Evolutionary conservation across 2,329 filamentous ascomycete species (phyloP).

Genomic region (Fusarium sororula): DNA sequence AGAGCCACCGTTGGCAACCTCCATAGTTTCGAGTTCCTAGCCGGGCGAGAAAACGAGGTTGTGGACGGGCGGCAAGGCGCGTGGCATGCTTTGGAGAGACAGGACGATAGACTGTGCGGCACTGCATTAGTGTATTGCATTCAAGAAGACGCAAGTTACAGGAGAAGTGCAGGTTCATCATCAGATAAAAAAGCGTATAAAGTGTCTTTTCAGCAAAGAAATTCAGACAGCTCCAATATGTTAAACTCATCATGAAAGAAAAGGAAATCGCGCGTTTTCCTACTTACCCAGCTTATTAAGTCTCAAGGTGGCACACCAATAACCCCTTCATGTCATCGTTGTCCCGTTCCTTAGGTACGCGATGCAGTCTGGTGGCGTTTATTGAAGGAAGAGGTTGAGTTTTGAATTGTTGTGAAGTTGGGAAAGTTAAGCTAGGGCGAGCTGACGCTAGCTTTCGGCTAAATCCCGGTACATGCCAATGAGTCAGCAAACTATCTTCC

Average conservation of each 20-base stretch:
- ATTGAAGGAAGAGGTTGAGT: conserved; percentile 14
- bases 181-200: conserved; percentile 66
- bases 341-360: background rate
- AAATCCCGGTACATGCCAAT: conserved; percentile 18
- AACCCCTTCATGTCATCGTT: conserved; percentile 17
- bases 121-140: conserved; percentile 15
- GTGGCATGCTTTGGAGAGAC: conserved; percentile 37
- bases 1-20: conserved; percentile 53
- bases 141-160: background rate
- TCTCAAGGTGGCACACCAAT: background rate
- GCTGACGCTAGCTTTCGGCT: conserved; percentile 20
- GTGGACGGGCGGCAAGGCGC: conserved; percentile 8
- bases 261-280: background rate
- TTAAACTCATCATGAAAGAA: conserved; percentile 56
- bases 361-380: conserved; percentile 4
- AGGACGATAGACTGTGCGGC: conserved; percentile 12
- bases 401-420: conserved; percentile 17
- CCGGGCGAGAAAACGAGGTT: conserved; percentile 27
- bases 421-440: conserved; percentile 25
- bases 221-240: conserved; percentile 84
- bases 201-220: conserved; percentile 67
- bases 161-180: conserved; percentile 14
- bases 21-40: conserved; percentile 48
- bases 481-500: background rate
- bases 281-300: conserved; percentile 37